Evolutionary conservation across 495 filamentous ascomycete genomes (phyloP).

Genomic region (Umbilicaria muhlenbergii): DNA sequence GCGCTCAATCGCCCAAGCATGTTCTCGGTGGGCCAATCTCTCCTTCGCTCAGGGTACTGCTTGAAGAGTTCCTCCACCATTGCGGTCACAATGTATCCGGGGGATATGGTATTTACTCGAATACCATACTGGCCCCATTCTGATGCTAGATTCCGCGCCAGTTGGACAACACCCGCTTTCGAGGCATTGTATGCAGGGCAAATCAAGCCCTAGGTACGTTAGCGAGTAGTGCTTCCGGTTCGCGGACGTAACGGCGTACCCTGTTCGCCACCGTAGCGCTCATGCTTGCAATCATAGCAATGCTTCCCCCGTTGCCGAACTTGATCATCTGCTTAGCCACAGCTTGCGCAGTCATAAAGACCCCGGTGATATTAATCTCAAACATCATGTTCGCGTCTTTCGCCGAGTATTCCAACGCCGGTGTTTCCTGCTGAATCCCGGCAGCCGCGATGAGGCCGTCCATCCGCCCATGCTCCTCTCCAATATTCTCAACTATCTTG

Average conservation of each 20-base stretch:
- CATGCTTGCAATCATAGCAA: slow-evolving; percentile 62
- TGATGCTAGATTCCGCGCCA: slow-evolving; percentile 67
- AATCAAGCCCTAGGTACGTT: slow-evolving; percentile 39
- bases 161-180: slow-evolving; percentile 77
- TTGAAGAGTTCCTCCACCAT: slow-evolving; percentile 76
- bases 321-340: slow-evolving; percentile 63
- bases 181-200: slow-evolving; percentile 81
- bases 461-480: slow-evolving; percentile 50
- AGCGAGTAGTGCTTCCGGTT: background rate
- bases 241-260: slow-evolving; percentile 19
- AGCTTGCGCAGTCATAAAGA: slow-evolving; percentile 59
- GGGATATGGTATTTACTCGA: slow-evolving; percentile 88
- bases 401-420: slow-evolving; percentile 52
- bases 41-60: slow-evolving; percentile 54
- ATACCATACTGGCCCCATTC: slow-evolving; percentile 83
- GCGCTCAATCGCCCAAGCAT: slow-evolving; percentile 72
- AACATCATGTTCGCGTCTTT: slow-evolving; percentile 58
- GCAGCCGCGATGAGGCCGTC: slow-evolving; percentile 68
- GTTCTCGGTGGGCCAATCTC: slow-evolving; percentile 73
- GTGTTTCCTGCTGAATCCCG: slow-evolving; percentile 53
- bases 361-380: slow-evolving; percentile 60
- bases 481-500: slow-evolving; percentile 50
- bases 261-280: slow-evolving; percentile 54
- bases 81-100: slow-evolving; percentile 86
- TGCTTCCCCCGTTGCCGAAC: slow-evolving; percentile 54